Percentiles rank a stretch among this genome's conserved stretches.
Conservation (phyloP, 1,284 basidiomycete species). For the Tremellales sp. region DNA sequence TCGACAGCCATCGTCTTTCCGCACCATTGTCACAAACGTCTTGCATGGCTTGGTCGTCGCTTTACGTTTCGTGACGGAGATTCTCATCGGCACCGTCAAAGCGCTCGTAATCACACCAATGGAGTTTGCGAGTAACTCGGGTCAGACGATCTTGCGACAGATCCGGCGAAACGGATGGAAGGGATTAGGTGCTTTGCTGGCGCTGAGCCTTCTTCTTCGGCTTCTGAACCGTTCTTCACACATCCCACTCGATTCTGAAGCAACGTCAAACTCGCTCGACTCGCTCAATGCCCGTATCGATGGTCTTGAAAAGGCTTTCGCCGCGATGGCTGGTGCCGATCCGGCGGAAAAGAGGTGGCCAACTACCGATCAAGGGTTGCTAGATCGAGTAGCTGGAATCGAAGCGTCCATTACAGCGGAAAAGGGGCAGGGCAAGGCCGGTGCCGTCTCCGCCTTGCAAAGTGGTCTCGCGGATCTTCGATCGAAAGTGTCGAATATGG, state of each 20-base stretch:
- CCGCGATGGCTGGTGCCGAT: not conserved
- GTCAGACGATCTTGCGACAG: conserved; percentile 10
- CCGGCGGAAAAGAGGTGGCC: not conserved
- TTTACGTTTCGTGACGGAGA: conserved; percentile 24
- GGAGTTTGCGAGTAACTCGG: conserved; percentile 7
- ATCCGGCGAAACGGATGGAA: conserved; percentile 31
- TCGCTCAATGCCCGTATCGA: not conserved
- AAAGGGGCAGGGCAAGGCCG: not conserved
- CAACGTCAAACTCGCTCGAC: not conserved
- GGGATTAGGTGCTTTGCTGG: conserved; percentile 21
- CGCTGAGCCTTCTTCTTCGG: conserved; percentile 23
- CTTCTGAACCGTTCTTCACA: conserved; percentile 1
- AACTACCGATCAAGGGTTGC: not conserved
- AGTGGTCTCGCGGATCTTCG: conserved; percentile 42
- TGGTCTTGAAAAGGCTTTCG: not conserved
- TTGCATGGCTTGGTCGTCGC: conserved; percentile 28
- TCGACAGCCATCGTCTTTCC: conserved; percentile 16
- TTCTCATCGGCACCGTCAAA: conserved; percentile 7
- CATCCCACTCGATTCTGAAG: not conserved
- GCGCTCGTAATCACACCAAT: conserved; percentile 15
- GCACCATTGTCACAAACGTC: conserved; percentile 29
- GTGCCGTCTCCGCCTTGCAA: conserved; percentile 8
- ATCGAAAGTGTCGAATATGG: conserved; percentile 58
- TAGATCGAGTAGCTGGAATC: conserved; percentile 46
- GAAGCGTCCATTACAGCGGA: conserved; percentile 55